Evolutionary conservation across 768 basidiomycete species (phyloP).

Genomic region (Lanmaoa pseudosensibilis): DNA sequence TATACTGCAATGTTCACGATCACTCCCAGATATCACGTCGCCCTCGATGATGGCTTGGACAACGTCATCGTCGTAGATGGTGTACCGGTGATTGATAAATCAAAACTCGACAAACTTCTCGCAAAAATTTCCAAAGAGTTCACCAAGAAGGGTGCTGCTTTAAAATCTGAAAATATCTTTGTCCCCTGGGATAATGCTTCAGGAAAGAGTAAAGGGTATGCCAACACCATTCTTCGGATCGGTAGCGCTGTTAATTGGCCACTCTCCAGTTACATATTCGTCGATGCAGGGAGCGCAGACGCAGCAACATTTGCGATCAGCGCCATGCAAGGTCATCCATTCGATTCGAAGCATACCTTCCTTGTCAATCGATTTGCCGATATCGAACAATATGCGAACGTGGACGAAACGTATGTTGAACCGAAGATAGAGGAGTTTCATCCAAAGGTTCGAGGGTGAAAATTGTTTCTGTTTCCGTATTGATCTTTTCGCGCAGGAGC

Average conservation of each 20-base stretch:
- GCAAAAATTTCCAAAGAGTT: conserved; percentile 84
- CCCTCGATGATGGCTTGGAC: conserved; percentile 85
- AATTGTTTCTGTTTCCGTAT: neutral
- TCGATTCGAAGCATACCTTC: conserved; percentile 87
- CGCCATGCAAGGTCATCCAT: conserved; percentile 73
- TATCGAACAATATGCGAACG: conserved; percentile 74
- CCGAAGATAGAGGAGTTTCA: conserved; percentile 72
- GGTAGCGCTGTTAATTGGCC: neutral
- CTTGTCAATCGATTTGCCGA: conserved; percentile 86
- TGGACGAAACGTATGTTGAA: conserved; percentile 79
- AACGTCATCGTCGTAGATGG: conserved; percentile 92
- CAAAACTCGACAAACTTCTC: conserved; percentile 79
- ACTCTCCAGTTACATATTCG: conserved; percentile 68
- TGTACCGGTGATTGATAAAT: conserved; percentile 84
- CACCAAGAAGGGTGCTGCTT: conserved; percentile 70
- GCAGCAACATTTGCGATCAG: conserved; percentile 68
- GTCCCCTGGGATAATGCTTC: conserved; percentile 85
- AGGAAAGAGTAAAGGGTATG: conserved; percentile 91
- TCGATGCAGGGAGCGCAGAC: conserved; percentile 71
- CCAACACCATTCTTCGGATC: conserved; percentile 6
- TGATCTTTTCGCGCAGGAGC: conserved; percentile 59
- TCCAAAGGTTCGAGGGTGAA: conserved; percentile 54
- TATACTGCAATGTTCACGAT: conserved; percentile 5
- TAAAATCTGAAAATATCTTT: conserved; percentile 75
- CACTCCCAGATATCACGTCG: conserved; percentile 73